Evolutionary conservation across 164 flowering plant species (phyloP), one percentile per base, ranked within the genome.

Genomic region (Nymphaea thermarum): DNA sequence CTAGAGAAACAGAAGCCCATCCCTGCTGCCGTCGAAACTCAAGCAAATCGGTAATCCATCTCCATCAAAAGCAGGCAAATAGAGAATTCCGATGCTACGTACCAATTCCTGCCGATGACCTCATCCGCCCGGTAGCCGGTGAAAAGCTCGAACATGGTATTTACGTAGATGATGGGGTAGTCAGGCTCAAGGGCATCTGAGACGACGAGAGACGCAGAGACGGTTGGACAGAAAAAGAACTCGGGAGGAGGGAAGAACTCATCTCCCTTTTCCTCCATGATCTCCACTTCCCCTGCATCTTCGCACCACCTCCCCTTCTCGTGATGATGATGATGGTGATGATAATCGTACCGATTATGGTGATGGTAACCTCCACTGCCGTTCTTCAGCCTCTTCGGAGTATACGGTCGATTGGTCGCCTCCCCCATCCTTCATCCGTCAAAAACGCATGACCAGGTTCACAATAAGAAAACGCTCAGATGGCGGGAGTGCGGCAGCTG

Each of bases 61-160:
- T 51, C 57, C 57, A 25, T 25, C 36, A 25, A 25, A 25, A 25
- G 36, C 57, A 51, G 55, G 12, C 2, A 47, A 15, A 51, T 10
- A 51, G 14, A 5, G 57, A 51, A 10, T 25, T 25, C 36, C 36
- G 36, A 25, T 25, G 36, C 16, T 15, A 18, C 44, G 16, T 71
- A 91, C 97, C 97, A 91, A 79, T 91, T 91, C 11, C 91, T 80
- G 64, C 98, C 96, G 51, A 91, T 85, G 74, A 86, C 89, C 71
- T 91, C 96, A 45, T 89, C 85, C 18, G 98, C 96, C 8, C 89
- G 85, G 65, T 85, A 91, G 10, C 96, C 97, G 2, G 97, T 91
- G 76, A 74, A 78, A 68, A 73, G 69, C 76, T 91, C 90, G 72
- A 89, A 91, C 61, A 86, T 83, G 36, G 85, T 82, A 67, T 91